A percentile compares a stretch with the other conserved stretches of the same genome.
phyloP scores from a whole-genome alignment of 2,329 filamentous ascomycete genomes.

The Akanthomyces lecanii region DNA sequence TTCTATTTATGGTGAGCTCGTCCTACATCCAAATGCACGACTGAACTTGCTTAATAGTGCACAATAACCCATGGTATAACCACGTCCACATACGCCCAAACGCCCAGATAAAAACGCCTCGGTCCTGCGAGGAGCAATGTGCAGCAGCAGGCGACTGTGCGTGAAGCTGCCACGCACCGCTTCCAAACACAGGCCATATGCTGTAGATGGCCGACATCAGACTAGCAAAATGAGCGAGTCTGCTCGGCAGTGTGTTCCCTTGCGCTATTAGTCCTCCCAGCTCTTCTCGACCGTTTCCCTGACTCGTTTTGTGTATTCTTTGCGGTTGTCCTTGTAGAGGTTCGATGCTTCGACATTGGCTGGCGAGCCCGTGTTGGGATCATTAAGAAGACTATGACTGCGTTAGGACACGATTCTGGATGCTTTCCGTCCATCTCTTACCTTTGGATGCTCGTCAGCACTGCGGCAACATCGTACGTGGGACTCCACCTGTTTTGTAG shows the following conservation, averaged over 20 bases:
- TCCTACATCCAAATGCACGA: neutral
- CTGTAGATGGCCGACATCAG: conserved; percentile 4
- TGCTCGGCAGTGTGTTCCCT: neutral
- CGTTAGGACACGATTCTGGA: conserved; percentile 26
- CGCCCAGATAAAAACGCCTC: conserved; percentile 12
- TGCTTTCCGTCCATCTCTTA: conserved; percentile 31
- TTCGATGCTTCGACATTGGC: conserved; percentile 98
- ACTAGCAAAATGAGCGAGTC: neutral
- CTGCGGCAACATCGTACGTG: conserved; percentile 95
- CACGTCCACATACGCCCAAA: conserved; percentile 14
- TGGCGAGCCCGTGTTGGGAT: conserved; percentile 96
- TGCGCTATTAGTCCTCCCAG: conserved; percentile 73
- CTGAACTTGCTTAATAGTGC: neutral
- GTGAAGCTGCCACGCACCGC: neutral
- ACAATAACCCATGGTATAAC: conserved; percentile 16
- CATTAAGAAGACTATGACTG: conserved; percentile 74
- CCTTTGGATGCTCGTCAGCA: conserved; percentile 97
- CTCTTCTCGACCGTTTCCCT: conserved; percentile 98
- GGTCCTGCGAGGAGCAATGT: conserved; percentile 3
- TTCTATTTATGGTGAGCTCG: neutral
- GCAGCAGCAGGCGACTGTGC: neutral
- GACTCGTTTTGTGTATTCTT: conserved; percentile 93
- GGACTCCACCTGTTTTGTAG: conserved; percentile 98
- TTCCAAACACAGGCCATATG: conserved; percentile 13
- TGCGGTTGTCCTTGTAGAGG: conserved; percentile 95